Base-by-base conservation (phyloP, 2,329 filamentous ascomycete species). In the Penicillium psychrosexuale region DNA sequence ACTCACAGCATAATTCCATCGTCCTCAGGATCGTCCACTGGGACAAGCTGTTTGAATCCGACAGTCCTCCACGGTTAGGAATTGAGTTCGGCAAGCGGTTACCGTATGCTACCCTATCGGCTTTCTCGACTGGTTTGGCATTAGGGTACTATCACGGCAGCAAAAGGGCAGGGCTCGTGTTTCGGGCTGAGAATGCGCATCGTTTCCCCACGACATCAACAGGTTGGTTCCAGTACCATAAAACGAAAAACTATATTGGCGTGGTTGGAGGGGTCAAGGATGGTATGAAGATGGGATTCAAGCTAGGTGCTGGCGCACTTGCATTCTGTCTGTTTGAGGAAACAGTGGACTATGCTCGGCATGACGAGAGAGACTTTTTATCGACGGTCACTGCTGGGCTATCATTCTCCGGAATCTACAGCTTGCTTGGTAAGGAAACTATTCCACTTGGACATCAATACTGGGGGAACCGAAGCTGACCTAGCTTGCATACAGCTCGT, bases 201-300 rank as follows among this genome's bases (percentile, higher is more conserved):
- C 89, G 93, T 62, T 85, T 97, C 59, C 94, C 94, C 19, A 86
- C 84, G 3, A 87, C 87, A 1, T 86, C 90, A 27, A 84, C 86
- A 2, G 93, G 91, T 17, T 99, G 94, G 94, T 99, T 93, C 71
- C 83, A 97, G n/a, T 99, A 99, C 74, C 93, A 97, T 79, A 97
- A 97, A 76, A 90, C 86, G 70, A 97, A 97, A 75, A 97, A 96
- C 75, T 97, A 99, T 77, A 85, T 91, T 66, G 83, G 88, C 48
- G 86, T 90, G 66, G 82, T 88, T 22, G 89, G 88, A 6, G 93
- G 89, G 0, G 77, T 95, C 17, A 84, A 84, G 49, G 91, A 96
- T 67, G 94, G 91, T 0, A 65, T 90, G 47, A 85, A 82, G 61
- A 90, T 94, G 81, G 91, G 88, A 1, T 70, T 77, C 31, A 85